Evolutionary conservation across 805 yeast species (phyloP).

Genomic region (Pichia cabralensis): DNA sequence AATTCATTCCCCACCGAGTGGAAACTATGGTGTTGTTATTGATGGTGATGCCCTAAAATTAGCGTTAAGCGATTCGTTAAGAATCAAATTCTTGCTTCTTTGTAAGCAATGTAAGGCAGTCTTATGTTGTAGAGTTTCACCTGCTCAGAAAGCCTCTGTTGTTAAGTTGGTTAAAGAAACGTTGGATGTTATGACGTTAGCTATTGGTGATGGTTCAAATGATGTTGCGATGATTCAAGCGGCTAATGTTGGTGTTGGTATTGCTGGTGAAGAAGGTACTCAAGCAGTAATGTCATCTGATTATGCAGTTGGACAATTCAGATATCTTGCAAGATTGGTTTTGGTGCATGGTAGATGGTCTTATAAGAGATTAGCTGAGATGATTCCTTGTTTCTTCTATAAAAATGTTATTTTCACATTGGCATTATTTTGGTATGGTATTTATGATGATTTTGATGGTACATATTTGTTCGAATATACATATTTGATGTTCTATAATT

Average conservation of each 20-base stretch:
- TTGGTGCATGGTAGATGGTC: constrained; percentile 85
- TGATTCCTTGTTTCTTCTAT: constrained; percentile 75
- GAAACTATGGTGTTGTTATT: constrained; percentile 58
- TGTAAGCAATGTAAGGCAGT: constrained; percentile 79
- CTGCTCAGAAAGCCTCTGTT: constrained; percentile 80
- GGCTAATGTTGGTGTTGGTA: constrained; percentile 82
- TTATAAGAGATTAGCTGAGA: constrained; percentile 69
- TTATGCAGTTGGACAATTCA: constrained; percentile 77
- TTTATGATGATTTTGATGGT: constrained; percentile 68
- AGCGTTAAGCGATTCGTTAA: constrained; percentile 32
- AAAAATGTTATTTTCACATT: constrained; percentile 69
- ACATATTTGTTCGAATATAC: constrained; percentile 72
- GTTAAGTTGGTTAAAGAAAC: constrained; percentile 67
- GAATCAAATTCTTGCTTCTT: constrained; percentile 52
- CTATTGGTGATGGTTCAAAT: constrained; percentile 84
- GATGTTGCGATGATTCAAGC: constrained; percentile 90
- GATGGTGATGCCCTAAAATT: constrained; percentile 72
- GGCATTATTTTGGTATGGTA: constrained; percentile 74
- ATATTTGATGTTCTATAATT: constrained; percentile 67
- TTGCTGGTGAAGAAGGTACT: constrained; percentile 86
- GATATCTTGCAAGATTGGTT: constrained; percentile 55
- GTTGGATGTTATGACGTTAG: constrained; percentile 72
- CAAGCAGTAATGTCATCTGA: constrained; percentile 87
- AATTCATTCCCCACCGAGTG: constrained; percentile 58
- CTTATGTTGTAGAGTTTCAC: constrained; percentile 80